Evolutionary conservation across 495 filamentous ascomycete genomes (phyloP).

Genomic region (Extremus antarcticus): DNA sequence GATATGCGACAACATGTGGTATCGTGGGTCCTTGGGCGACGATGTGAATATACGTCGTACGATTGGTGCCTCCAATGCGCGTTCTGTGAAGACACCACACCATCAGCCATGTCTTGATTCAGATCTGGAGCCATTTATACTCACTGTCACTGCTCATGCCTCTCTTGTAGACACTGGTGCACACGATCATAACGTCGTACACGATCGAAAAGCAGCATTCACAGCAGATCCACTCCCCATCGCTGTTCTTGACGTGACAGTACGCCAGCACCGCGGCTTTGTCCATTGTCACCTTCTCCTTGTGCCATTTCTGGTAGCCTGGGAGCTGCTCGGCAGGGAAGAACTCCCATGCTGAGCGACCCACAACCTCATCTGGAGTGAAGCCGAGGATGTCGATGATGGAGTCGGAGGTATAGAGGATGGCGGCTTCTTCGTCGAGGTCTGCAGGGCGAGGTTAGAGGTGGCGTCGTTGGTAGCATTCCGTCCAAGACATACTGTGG

Average conservation of each 20-base stretch:
- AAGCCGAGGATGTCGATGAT: conserved; percentile 76
- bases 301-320: conserved; percentile 61
- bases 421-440: conserved; percentile 62
- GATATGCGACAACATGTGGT: conserved; percentile 81
- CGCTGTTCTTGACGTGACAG: conserved; percentile 55
- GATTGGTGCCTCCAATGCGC: conserved; percentile 67
- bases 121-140: conserved; percentile 23
- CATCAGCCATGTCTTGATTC: background rate
- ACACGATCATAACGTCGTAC: conserved; percentile 75
- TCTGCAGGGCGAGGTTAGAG: conserved; percentile 36
- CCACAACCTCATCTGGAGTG: conserved; percentile 60
- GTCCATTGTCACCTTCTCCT: conserved; percentile 63
- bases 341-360: conserved; percentile 73
- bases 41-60: conserved; percentile 71
- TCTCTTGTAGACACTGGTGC: conserved; percentile 66
- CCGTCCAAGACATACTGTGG: conserved; percentile 52
- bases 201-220: conserved; percentile 87
- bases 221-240: conserved; percentile 68
- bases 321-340: conserved; percentile 76
- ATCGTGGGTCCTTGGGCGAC: conserved; percentile 72
- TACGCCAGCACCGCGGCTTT: conserved; percentile 80
- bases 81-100: conserved; percentile 47
- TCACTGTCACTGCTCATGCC: conserved; percentile 65
- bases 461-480: background rate
- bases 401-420: conserved; percentile 76